phyloP scores from a whole-genome alignment of 257 asterid species.

The Eustoma russellianum region DNA sequence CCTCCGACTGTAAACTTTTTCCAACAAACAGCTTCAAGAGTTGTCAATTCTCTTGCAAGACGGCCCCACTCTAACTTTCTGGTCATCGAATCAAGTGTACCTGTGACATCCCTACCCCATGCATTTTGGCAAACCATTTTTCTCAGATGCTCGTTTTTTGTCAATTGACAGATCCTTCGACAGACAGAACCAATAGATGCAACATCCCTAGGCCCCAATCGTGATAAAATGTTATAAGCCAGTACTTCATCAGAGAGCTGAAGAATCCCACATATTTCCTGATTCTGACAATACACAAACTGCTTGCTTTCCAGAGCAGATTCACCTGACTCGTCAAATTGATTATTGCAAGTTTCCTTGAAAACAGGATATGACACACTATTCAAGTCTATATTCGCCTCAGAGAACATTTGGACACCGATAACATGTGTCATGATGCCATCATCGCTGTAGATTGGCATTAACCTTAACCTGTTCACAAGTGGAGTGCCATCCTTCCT shows the following conservation, averaged over 20 bases:
- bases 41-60: constrained; percentile 78
- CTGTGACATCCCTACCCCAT: constrained; percentile 87
- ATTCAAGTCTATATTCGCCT: constrained; percentile 64
- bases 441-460: constrained; percentile 71
- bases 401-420: constrained; percentile 63
- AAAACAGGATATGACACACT: constrained; percentile 73
- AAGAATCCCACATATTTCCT: constrained; percentile 51
- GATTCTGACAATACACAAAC: constrained; percentile 22
- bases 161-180: constrained; percentile 59
- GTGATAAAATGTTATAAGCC: constrained; percentile 73
- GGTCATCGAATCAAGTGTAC: constrained; percentile 68
- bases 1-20: constrained; percentile 75
- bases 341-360: constrained; percentile 47
- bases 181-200: constrained; percentile 90
- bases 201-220: constrained; percentile 77
- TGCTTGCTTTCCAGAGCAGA: constrained; percentile 30
- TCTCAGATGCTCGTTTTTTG: constrained; percentile 71
- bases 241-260: constrained; percentile 83
- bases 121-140: constrained; percentile 91
- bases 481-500: constrained; percentile 85
- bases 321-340: constrained; percentile 24
- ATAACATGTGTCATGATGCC: constrained; percentile 73
- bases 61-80: constrained; percentile 82
- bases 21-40: constrained; percentile 87
- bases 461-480: constrained; percentile 67